Evolutionary conservation across 139 green algal genomes (phyloP).

Genomic region (Chlorella ohadii): DNA sequence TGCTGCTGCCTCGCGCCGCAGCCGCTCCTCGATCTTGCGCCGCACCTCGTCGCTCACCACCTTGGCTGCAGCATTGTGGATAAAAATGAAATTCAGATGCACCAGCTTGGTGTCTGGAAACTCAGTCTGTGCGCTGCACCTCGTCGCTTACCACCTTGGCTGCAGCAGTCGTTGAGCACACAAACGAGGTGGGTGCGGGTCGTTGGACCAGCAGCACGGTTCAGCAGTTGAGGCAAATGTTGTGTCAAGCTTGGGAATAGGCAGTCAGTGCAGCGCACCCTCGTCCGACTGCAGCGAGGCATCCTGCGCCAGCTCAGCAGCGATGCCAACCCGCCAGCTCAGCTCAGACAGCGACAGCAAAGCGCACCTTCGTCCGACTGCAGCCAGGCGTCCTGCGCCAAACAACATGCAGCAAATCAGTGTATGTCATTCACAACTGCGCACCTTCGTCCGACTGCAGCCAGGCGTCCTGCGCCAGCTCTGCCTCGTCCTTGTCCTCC

Average conservation of each 20-base stretch:
- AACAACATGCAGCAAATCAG: too few species aligned
- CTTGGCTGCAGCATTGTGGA: conserved; percentile 31
- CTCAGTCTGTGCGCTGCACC: conserved; percentile 51
- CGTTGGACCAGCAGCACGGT: too few species aligned
- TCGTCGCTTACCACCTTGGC: conserved; percentile 59
- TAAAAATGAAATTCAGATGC: too few species aligned
- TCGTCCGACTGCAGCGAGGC: conserved; percentile 8
- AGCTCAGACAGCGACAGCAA: neutral
- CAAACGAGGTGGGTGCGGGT: too few species aligned
- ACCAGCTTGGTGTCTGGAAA: too few species aligned
- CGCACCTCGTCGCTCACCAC: conserved; percentile 60
- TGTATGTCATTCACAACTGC: too few species aligned
- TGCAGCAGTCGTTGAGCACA: conserved; percentile 7
- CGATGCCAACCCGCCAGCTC: too few species aligned
- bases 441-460: conserved; percentile 64
- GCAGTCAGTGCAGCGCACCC: too few species aligned
- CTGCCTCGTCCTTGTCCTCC: conserved; percentile 59
- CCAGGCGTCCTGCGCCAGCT: conserved; percentile 68
- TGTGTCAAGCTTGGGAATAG: too few species aligned
- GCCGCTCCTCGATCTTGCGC: conserved; percentile 48
- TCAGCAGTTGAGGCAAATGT: too few species aligned
- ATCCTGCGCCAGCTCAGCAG: conserved; percentile 44
- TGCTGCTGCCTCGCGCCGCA: conserved; percentile 30
- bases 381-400: neutral
- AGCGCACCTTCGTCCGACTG: conserved; percentile 35